Percentiles rank a stretch among this genome's conserved stretches.
phyloP scores from a whole-genome alignment of 371 early-diverging fungal species.

The Rhizomucor pusillus region DNA sequence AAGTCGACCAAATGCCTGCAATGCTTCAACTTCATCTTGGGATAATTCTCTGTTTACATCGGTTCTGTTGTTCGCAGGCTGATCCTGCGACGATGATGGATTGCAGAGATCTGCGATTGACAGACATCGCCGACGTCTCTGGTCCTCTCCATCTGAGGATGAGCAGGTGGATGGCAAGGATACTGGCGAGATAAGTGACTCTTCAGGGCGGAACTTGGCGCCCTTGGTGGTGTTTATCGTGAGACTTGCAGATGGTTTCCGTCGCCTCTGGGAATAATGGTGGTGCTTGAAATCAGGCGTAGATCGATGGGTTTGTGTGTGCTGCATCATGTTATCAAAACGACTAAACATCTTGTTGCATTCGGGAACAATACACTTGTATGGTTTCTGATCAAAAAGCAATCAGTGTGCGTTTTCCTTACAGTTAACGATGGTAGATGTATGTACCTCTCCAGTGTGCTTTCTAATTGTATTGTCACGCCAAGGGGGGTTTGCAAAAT shows the following conservation, averaged over 20 bases:
- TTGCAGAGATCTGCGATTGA: slow-evolving; percentile 40
- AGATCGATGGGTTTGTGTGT: slow-evolving; percentile 55
- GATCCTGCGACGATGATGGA: slow-evolving; percentile 8
- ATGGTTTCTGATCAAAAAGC: slow-evolving; percentile 40
- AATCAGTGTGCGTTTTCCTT: not conserved
- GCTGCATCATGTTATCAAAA: slow-evolving; percentile 67
- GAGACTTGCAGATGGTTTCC: not conserved
- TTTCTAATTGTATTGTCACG: slow-evolving; percentile 31
- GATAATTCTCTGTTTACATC: slow-evolving; percentile 18
- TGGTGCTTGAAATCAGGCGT: not conserved
- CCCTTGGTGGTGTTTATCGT: not conserved
- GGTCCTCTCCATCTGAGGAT: slow-evolving; percentile 7
- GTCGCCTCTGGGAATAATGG: slow-evolving; percentile 5
- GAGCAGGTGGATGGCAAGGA: not conserved
- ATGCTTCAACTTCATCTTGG: slow-evolving; percentile 42
- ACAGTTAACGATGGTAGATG: not conserved
- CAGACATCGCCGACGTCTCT: slow-evolving; percentile 17
- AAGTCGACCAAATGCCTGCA: slow-evolving; percentile 41
- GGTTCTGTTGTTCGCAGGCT: not conserved
- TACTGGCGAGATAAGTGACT: too few relatives aligned
- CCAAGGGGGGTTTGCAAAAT: slow-evolving; percentile 5
- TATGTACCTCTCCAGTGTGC: slow-evolving; percentile 54
- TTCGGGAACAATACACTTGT: slow-evolving; percentile 51
- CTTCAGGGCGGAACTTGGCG: too few relatives aligned
- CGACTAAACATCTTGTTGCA: slow-evolving; percentile 57